Conservation (phyloP, 345 rosid genomes). For the Arabidopsis thaliana region TAIR10.1 NC_003070.9:1258001-1258500, state of each 20-base stretch:
- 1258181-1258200: neutral
- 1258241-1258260: neutral
- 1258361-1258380: neutral
- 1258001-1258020: neutral
- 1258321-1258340: neutral
- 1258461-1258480: too few relatives aligned
- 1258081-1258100: neutral
- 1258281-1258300: neutral
- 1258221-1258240: neutral
- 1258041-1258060: neutral
- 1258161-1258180: slow-evolving; percentile 14
- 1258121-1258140: slow-evolving; percentile 3
- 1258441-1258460: neutral
- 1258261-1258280: neutral
- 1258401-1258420: neutral
- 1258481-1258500: too few relatives aligned
- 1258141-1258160: slow-evolving; percentile 5
- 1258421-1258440: neutral
- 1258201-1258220: neutral
- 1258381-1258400: neutral
- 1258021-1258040: slow-evolving; percentile 3
- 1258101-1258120: slow-evolving; percentile 26
- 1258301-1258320: neutral
- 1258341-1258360: neutral
- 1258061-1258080: neutral